Evolutionary conservation across 2,329 filamentous ascomycete species (phyloP).

Genomic region (Dactylellina leptospora): DNA sequence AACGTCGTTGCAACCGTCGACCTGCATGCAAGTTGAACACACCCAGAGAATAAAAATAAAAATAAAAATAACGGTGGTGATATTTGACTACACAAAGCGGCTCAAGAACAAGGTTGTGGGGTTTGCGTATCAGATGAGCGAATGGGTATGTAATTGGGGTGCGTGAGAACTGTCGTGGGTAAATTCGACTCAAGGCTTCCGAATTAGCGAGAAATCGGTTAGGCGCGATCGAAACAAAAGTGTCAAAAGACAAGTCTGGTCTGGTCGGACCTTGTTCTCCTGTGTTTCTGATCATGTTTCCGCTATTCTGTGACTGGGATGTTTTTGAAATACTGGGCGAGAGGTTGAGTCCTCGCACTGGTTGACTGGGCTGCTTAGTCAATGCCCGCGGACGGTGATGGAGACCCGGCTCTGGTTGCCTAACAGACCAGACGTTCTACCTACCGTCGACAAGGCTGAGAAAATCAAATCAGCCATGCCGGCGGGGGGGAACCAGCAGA

Average conservation of each 20-base stretch:
- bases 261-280: constrained; percentile 32
- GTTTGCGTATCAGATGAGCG: constrained; percentile 37
- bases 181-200: constrained; percentile 43
- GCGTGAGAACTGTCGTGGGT: constrained; percentile 14
- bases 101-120: constrained; percentile 18
- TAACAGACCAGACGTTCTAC: constrained; percentile 25
- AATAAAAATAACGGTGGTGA: too few species aligned
- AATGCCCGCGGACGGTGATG: constrained; percentile 20
- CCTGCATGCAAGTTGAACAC: constrained; percentile 18
- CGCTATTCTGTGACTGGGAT: constrained; percentile 36
- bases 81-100: constrained; percentile 25
- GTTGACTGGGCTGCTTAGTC: constrained; percentile 41
- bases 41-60: too few species aligned
- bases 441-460: constrained; percentile 43
- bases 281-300: constrained; percentile 53
- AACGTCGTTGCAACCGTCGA: constrained; percentile 33
- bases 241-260: constrained; percentile 42
- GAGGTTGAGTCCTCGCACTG: constrained; percentile 16
- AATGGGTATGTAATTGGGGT: constrained; percentile 24
- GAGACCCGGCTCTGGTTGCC: constrained; percentile 40
- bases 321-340: constrained; percentile 46
- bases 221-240: constrained; percentile 49
- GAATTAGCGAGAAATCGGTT: constrained; percentile 52
- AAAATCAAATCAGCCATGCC: constrained; percentile 49
- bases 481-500: constrained; percentile 21